These are phyloP conservation scores for Phytopythium ostracodes DNA, from an alignment of 352 stramenopile genomes.

Conservation along the genomic window DNA sequence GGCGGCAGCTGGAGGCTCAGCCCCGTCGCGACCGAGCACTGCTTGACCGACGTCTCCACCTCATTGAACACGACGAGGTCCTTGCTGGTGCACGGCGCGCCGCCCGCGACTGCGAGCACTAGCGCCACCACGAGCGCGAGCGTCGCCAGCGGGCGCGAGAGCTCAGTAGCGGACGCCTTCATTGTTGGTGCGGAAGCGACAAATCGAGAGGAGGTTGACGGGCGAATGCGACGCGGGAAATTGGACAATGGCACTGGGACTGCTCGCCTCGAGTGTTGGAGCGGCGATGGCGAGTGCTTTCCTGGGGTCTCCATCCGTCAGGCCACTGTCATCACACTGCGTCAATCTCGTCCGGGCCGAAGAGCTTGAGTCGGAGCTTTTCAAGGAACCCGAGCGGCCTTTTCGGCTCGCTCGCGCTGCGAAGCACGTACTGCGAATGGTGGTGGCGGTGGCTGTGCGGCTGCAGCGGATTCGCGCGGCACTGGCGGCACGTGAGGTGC, in stretches of 20 bases:
- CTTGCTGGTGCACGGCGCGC: conserved; percentile 27
- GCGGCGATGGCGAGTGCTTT: too few relatives aligned
- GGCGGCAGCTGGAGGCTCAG: conserved; percentile 40
- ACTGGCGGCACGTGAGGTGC: conserved; percentile 58
- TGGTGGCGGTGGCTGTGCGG: conserved; percentile 15
- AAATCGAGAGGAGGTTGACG: neutral
- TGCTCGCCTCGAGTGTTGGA: too few relatives aligned
- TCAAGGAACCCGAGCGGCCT: conserved; percentile 31
- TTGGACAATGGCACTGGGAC: neutral
- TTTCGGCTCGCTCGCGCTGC: conserved; percentile 11
- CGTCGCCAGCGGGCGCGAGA: neutral
- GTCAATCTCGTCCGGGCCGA: conserved; percentile 14
- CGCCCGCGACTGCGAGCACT: conserved; percentile 4
- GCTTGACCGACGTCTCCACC: conserved; percentile 27
- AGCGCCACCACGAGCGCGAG: conserved; percentile 10
- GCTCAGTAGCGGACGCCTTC: neutral
- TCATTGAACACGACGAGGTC: conserved; percentile 47
- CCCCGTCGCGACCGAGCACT: conserved; percentile 33
- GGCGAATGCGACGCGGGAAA: neutral
- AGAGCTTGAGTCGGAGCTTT: conserved; percentile 34
- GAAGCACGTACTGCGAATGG: neutral
- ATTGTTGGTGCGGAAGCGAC: neutral
- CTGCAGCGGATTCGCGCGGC: conserved; percentile 22
- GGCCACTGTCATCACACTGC: neutral
- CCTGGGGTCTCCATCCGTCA: neutral